Conservation (phyloP, 1,284 basidiomycete genomes). For the Ganoderma lucidum region DNA sequence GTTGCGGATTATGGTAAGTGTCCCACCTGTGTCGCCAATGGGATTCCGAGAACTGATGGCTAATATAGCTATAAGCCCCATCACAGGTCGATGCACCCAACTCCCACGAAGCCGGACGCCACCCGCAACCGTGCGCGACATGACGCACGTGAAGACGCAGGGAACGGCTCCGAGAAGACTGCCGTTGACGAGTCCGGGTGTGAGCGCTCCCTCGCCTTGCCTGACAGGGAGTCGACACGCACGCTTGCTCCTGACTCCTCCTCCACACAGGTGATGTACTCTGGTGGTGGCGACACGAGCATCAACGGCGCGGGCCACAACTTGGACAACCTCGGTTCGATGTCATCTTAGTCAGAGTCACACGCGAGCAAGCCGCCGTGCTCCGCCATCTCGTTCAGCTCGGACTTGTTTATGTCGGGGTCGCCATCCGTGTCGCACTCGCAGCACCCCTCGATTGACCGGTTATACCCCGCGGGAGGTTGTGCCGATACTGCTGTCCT, state of each 20-base stretch:
- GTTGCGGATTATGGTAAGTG: conserved; percentile 63
- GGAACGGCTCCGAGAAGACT: conserved; percentile 58
- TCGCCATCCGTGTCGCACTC: conserved; percentile 51
- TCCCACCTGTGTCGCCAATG: conserved; percentile 17
- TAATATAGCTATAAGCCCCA: conserved; percentile 74
- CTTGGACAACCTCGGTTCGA: conserved; percentile 48
- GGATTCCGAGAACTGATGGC: conserved; percentile 26
- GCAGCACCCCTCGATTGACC: conserved; percentile 64
- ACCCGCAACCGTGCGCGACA: conserved; percentile 84
- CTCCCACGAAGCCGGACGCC: conserved; percentile 87
- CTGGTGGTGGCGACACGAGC: conserved; percentile 7
- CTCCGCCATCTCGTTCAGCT: conserved; percentile 47
- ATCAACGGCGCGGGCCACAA: conserved; percentile 29
- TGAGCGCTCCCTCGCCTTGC: conserved; percentile 78
- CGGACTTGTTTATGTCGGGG: conserved; percentile 46
- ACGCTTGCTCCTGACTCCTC: conserved; percentile 72
- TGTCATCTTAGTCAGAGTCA: conserved; percentile 61
- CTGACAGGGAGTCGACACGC: conserved; percentile 64
- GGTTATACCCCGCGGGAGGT: conserved; percentile 64
- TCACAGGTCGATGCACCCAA: conserved; percentile 80
- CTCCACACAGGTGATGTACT: conserved; percentile 60
- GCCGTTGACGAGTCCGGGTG: conserved; percentile 70
- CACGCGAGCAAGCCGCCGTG: conserved; percentile 62
- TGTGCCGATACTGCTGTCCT: conserved; percentile 66
- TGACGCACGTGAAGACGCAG: conserved; percentile 64